phyloP scores from a whole-genome alignment of 495 filamentous ascomycete species.

The Aspergillus steynii region DNA sequence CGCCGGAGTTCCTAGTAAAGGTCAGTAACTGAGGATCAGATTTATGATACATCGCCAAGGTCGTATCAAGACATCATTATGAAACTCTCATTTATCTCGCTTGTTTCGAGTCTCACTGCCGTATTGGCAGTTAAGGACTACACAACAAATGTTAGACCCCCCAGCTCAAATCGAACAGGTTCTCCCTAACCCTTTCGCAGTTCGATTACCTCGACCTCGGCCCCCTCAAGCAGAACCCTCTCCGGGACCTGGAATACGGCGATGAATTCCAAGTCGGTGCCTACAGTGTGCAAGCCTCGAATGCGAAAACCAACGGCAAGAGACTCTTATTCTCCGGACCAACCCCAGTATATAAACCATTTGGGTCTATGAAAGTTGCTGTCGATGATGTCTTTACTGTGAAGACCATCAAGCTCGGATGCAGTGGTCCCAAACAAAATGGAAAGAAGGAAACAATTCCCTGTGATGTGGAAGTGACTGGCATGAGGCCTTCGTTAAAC shows the following conservation, averaged over 20 bases:
- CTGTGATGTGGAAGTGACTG: neutral
- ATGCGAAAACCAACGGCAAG: neutral
- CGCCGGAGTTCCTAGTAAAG: no score
- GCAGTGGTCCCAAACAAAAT: neutral
- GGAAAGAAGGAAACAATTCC: slow-evolving; percentile 2
- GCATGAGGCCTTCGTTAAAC: neutral
- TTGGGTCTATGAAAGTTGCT: neutral
- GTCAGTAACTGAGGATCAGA: no score
- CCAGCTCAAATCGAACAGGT: neutral
- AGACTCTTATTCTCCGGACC: slow-evolving; percentile 3
- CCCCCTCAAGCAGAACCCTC: neutral
- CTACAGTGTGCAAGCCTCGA: slow-evolving; percentile 2
- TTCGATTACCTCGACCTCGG: neutral
- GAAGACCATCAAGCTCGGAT: neutral
- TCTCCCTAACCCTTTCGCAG: neutral
- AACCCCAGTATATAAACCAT: neutral
- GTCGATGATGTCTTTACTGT: neutral
- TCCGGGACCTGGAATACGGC: neutral
- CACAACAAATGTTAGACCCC: neutral
- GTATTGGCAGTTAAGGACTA: neutral
- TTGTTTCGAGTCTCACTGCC: neutral
- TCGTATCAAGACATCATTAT: neutral
- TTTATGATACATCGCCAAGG: no score
- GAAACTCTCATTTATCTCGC: neutral
- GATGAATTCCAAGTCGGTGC: neutral